These are phyloP conservation scores for Aulographum hederae DNA, from an alignment of 2,329 filamentous ascomycete genomes.

Conservation along the genomic window DNA sequence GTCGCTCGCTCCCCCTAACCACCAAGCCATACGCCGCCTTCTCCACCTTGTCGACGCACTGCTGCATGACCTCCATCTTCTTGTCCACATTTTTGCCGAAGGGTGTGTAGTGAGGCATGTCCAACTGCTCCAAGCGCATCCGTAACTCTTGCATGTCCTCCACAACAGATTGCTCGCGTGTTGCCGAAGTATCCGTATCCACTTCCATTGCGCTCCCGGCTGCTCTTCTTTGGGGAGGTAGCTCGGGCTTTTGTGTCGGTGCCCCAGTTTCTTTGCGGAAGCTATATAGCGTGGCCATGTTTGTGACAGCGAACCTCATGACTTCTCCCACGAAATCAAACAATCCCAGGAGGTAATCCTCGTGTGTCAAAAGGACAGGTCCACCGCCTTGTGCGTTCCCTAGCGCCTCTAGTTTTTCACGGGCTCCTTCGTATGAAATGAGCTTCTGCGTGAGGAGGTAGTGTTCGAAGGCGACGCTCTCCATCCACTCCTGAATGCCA, in stretches of 20 bases:
- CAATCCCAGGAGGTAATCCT: slow-evolving; percentile 79
- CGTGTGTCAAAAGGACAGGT: slow-evolving; percentile 46
- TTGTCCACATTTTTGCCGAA: slow-evolving; percentile 47
- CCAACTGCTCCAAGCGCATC: slow-evolving; percentile 55
- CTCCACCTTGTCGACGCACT: slow-evolving; percentile 89
- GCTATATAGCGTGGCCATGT: not conserved
- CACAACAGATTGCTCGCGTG: slow-evolving; percentile 56
- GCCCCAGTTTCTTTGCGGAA: slow-evolving; percentile 36
- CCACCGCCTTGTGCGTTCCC: slow-evolving; percentile 19
- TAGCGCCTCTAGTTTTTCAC: slow-evolving; percentile 17
- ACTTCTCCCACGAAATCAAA: slow-evolving; percentile 92
- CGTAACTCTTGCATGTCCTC: slow-evolving; percentile 65
- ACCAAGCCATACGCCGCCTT: slow-evolving; percentile 72
- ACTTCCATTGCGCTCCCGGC: slow-evolving; percentile 19
- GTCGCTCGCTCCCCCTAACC: slow-evolving; percentile 73
- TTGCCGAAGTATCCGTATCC: slow-evolving; percentile 10
- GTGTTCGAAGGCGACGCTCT: slow-evolving; percentile 74
- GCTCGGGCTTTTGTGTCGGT: slow-evolving; percentile 47
- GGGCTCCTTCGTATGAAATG: slow-evolving; percentile 47
- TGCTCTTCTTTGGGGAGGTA: slow-evolving; percentile 16
- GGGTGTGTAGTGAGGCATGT: slow-evolving; percentile 34
- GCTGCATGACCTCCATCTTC: slow-evolving; percentile 75
- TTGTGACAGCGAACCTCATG: slow-evolving; percentile 90
- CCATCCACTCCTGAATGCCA: slow-evolving; percentile 86
- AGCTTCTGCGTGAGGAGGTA: slow-evolving; percentile 67